Percentiles rank a stretch among this genome's conserved stretches.
These are phyloP conservation scores for Coniferiporia sulphurascens DNA, from an alignment of 1,284 basidiomycete species.

Conservation along the genomic window DNA sequence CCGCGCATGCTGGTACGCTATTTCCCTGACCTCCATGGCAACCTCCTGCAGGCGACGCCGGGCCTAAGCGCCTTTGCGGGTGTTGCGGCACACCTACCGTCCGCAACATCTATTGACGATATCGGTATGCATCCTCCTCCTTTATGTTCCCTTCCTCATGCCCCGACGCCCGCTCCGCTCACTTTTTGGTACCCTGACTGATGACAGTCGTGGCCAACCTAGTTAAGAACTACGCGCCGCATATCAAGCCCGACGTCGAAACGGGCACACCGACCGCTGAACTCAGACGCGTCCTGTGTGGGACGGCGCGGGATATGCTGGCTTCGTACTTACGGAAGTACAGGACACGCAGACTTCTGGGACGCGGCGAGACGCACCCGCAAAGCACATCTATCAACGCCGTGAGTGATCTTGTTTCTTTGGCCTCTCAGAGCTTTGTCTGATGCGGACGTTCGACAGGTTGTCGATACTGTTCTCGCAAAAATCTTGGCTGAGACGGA, in stretches of 20 bases:
- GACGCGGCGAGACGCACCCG: constrained; percentile 9
- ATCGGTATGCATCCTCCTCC: constrained; percentile 56
- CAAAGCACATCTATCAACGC: constrained; percentile 12
- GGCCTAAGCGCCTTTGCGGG: constrained; percentile 60
- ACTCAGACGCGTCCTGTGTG: constrained; percentile 52
- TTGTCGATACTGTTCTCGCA: constrained; percentile 79
- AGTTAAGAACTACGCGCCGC: constrained; percentile 86
- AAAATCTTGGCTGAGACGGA: constrained; percentile 66
- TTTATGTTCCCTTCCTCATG: constrained; percentile 22
- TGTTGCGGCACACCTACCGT: constrained; percentile 59
- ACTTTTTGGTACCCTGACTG: constrained; percentile 44
- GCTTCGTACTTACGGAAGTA: constrained; percentile 55
- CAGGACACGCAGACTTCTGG: constrained; percentile 25
- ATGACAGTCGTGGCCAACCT: constrained; percentile 77
- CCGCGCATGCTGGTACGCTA: constrained; percentile 73
- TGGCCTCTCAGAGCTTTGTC: not conserved
- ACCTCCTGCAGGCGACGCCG: constrained; percentile 46
- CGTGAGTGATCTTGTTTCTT: not conserved
- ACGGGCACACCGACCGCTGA: constrained; percentile 64
- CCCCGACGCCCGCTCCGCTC: constrained; percentile 23
- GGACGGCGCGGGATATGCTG: constrained; percentile 65
- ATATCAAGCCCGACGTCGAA: constrained; percentile 68
- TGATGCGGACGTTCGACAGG: constrained; percentile 33
- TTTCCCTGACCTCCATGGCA: constrained; percentile 64
- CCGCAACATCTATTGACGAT: constrained; percentile 60